Conservation (phyloP, 148 eudicot genomes). For the Heliamphora exappendiculata region DNA sequence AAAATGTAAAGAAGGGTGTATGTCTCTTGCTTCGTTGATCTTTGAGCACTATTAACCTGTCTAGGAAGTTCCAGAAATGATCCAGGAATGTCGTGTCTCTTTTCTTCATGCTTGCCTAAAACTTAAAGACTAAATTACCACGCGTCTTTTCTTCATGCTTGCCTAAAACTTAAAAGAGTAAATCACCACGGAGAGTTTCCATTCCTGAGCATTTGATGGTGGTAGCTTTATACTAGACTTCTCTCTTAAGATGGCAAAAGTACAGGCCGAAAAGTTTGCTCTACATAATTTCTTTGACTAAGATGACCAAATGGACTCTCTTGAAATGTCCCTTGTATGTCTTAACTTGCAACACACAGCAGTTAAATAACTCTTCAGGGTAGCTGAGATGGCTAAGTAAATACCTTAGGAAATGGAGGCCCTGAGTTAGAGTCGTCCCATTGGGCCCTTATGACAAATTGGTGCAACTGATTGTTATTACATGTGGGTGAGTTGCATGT, state of each 20-base stretch:
- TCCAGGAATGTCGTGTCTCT: too few relatives aligned
- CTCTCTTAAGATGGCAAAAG: not conserved
- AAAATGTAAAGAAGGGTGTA: not conserved
- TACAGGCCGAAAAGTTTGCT: not conserved
- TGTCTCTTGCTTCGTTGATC: not conserved
- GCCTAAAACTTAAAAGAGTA: not conserved
- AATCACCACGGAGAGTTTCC: not conserved
- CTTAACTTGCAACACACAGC: not conserved
- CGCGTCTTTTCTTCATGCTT: too few relatives aligned
- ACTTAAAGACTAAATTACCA: too few relatives aligned
- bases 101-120: too few relatives aligned
- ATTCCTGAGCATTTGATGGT: not conserved
- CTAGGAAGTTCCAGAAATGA: not conserved
- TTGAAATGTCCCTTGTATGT: not conserved
- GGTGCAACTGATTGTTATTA: too few relatives aligned
- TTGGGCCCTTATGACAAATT: too few relatives aligned
- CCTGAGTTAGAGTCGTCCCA: not conserved
- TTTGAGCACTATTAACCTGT: not conserved
- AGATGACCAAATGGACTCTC: not conserved
- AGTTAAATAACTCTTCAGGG: too few relatives aligned
- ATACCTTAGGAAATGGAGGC: not conserved
- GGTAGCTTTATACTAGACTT: not conserved
- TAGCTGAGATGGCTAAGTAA: too few relatives aligned
- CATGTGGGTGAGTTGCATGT: too few relatives aligned
- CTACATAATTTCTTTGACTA: not conserved